Evolutionary conservation across 2,329 filamentous ascomycete genomes (phyloP).

Genomic region (Hyphodiscus sp.): DNA sequence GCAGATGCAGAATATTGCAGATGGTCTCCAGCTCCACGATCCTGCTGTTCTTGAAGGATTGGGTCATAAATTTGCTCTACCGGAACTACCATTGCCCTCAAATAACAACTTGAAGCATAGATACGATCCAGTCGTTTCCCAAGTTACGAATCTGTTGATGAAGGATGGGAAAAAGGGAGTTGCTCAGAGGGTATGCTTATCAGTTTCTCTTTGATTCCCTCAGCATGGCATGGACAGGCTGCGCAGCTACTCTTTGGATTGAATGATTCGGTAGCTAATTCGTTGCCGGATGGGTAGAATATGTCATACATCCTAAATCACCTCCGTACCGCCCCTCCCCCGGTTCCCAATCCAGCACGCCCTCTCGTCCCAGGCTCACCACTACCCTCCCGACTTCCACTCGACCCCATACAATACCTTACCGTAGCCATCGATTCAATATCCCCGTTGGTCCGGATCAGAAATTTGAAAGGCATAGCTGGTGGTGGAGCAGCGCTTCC

Average conservation of each 20-base stretch:
- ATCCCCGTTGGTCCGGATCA: slow-evolving; percentile 78
- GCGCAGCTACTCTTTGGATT: slow-evolving; percentile 10
- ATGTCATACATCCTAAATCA: slow-evolving; percentile 77
- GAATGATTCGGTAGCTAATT: slow-evolving; percentile 5
- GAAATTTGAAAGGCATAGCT: slow-evolving; percentile 66
- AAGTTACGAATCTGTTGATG: slow-evolving; percentile 90
- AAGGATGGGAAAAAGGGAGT: slow-evolving; percentile 79
- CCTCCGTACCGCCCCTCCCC: slow-evolving; percentile 78
- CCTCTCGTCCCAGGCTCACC: slow-evolving; percentile 72
- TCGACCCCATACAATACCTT: slow-evolving; percentile 86
- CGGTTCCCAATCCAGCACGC: slow-evolving; percentile 63
- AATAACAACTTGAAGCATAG: slow-evolving; percentile 64
- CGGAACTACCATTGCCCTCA: slow-evolving; percentile 57
- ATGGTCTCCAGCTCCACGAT: slow-evolving; percentile 19
- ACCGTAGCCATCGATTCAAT: slow-evolving; percentile 88
- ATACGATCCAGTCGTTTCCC: slow-evolving; percentile 78
- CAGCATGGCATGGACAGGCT: slow-evolving; percentile 7
- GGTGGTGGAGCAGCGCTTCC: slow-evolving; percentile 83
- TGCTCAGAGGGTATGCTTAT: slow-evolving; percentile 68
- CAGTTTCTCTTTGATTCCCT: slow-evolving; percentile 18
- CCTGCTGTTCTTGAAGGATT: slow-evolving; percentile 14
- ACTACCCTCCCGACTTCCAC: slow-evolving; percentile 70
- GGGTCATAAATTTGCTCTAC: slow-evolving; percentile 63
- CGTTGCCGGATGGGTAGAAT: slow-evolving; percentile 47
- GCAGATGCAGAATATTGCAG: slow-evolving; percentile 25